Evolutionary conservation across 2,329 filamentous ascomycete genomes (phyloP), one percentile per base, ranked within the genome.

Genomic region (Epichloe bromicola): DNA sequence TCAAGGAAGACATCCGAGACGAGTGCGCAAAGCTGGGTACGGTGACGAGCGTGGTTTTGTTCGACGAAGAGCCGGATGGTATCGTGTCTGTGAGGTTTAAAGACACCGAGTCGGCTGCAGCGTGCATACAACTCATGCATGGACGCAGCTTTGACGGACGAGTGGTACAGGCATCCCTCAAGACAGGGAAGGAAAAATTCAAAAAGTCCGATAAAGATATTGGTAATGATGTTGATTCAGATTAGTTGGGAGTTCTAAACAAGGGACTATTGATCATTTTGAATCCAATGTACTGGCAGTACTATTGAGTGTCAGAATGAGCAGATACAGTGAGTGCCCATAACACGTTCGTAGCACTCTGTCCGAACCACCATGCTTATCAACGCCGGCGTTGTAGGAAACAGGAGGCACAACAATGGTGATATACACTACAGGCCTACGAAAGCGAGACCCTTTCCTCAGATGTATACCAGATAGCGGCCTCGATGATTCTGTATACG

Each of bases 1-100:
- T 97, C 70, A 94, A 94, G 64, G 86, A 95, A 65, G 93, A 98
- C 63, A 87, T 97, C 51, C 80, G 87, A 44, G 88, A 95, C 48
- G 90, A 95, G 67, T 95, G 88, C 65, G 76, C 80, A 52, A 94
- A 94, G 68, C 73, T 93, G 14, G 93, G 93, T 3, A 76, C 83
- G 23, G 88, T 97, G 37, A 95, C 89, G 34, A 96, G 94, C 62
- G 87, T 97, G 40, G 83, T 93, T 3, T 72, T 98, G 15, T 98
- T 86, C 65, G 93, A 98, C 65, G 75, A 83, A 56, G 94, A 98
- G 67, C 70, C 79, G 4, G 85, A 88, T 1, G 93, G 93, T 17
- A 78, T 97, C 38, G 85, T 90, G 8, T 90, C 83, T 50, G 86
- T 98, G 55, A 83, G 85, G 59, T 98, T 95, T 70, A 72, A 75